These are phyloP conservation scores for Schizosaccharomyces lindneri DNA, from an alignment of 805 yeast species.

Conservation along the genomic window DNA sequence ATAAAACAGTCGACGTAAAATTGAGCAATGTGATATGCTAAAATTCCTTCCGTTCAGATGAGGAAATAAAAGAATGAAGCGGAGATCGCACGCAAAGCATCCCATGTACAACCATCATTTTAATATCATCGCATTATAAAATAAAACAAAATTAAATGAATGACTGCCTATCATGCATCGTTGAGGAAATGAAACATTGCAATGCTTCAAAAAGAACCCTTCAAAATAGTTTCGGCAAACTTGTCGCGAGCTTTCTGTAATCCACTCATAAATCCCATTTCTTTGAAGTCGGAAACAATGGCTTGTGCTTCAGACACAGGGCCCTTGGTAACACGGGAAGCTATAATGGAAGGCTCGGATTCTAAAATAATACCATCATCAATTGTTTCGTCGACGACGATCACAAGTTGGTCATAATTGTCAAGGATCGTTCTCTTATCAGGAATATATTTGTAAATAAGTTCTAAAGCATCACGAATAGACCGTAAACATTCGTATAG, in stretches of 20 bases:
- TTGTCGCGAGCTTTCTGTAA: conserved; percentile 7
- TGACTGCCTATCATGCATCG: not conserved
- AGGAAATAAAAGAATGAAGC: too few relatives aligned
- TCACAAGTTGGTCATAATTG: conserved; percentile 59
- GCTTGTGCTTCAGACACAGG: conserved; percentile 39
- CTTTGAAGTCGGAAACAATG: conserved; percentile 17
- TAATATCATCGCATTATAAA: too few relatives aligned
- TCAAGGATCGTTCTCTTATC: conserved; percentile 62
- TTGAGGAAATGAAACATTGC: not conserved
- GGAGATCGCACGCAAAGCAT: too few relatives aligned
- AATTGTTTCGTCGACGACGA: conserved; percentile 74
- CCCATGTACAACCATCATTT: too few relatives aligned
- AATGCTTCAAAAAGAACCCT: conserved; percentile 4
- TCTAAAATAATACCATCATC: conserved; percentile 80
- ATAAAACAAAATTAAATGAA: not conserved
- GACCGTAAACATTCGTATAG: conserved; percentile 54
- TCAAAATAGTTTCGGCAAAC: conserved; percentile 8
- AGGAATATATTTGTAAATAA: conserved; percentile 17
- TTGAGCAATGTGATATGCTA: too few relatives aligned
- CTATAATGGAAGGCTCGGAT: conserved; percentile 65
- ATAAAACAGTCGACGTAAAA: too few relatives aligned
- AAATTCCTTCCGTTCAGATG: too few relatives aligned
- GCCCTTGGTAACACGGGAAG: conserved; percentile 72
- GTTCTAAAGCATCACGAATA: conserved; percentile 37
- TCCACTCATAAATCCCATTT: conserved; percentile 14